Base-by-base conservation (phyloP, 202 grass and related monocot species). In the Cymbopogon flexuosus region DNA sequence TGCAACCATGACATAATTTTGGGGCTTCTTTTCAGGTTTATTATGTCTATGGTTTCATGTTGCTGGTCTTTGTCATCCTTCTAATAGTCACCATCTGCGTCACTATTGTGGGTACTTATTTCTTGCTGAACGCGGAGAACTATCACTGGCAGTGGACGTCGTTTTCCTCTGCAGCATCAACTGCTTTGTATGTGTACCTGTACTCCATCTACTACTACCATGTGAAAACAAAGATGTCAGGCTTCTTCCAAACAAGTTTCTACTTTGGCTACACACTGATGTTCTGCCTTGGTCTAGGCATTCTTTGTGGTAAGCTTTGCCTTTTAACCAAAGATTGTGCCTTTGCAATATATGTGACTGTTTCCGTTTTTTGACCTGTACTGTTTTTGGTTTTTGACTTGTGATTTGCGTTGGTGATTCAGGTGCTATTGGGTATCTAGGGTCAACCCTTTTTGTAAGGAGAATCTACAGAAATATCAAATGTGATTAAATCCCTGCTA, bases 401-500 rank as follows among this genome's bases (percentile, higher is more conserved):
- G 3, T 70, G 31, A 8, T 0, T 31, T 72, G n/a, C 6, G 5
- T 81, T 68, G 45, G 5, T 41, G 54, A 79, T 87, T 77, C 72
- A 93, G 91, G 91, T 74, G 89, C 89, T 85, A 88, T 94, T 73
- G 92, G 92, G 37, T 91, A 94, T 85, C 81, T 94, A 74, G 92
- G 92, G n/a, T 94, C 92, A 40, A 91, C 89, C 46, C 62, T 89
- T 22, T 94, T 94, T 72, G 92, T 94, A 82, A 94, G 92, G 78
- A 94, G 89, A 81, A 94, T 94, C 72, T 94, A 94, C 84, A 91
- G 92, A 87, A 94, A 94, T 15, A 94, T 94, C 78, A 94, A 94
- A 77, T 94, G 92, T 66, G 92, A 94, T 80, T 94, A 84, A 83
- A 59, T 76, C 69, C 60, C 29, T 5, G 18, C 35, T 61, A 21